A percentile compares a stretch with the other conserved stretches of the same genome.
Conservation (phyloP, 805 yeast species). For the Candida piceae region DNA sequence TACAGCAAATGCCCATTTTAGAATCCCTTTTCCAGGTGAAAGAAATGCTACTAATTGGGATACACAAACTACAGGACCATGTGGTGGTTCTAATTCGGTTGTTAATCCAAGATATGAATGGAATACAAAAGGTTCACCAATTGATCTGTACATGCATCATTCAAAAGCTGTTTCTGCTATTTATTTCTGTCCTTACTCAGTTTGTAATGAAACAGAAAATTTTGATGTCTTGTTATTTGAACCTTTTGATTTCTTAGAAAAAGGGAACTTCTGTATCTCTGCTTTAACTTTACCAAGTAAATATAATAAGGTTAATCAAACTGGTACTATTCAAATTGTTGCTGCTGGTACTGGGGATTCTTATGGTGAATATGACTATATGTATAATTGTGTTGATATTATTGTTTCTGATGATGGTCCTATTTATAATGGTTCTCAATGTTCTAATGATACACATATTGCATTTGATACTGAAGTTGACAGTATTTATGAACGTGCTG, state of each 20-base stretch:
- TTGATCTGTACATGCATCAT: constrained; percentile 22
- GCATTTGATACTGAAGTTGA: constrained; percentile 8
- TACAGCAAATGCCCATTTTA: constrained; percentile 23
- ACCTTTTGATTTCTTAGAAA: constrained; percentile 17
- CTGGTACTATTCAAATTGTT: constrained; percentile 28
- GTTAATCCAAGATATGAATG: constrained; percentile 26
- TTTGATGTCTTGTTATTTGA: constrained; percentile 21
- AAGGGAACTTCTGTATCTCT: constrained; percentile 27
- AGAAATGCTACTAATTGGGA: constrained; percentile 27
- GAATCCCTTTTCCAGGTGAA: constrained; percentile 30
- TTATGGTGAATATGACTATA: constrained; percentile 17
- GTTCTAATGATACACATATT: constrained; percentile 20
- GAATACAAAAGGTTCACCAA: constrained; percentile 30
- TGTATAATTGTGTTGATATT: constrained; percentile 29
- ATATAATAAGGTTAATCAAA: constrained; percentile 16
- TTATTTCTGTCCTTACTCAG: constrained; percentile 21
- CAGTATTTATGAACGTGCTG: neutral
- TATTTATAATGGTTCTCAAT: constrained; percentile 21
- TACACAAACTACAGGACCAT: constrained; percentile 26
- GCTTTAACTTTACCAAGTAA: constrained; percentile 22
- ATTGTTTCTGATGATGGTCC: constrained; percentile 24
- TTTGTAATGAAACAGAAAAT: constrained; percentile 19
- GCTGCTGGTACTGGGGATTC: constrained; percentile 15
- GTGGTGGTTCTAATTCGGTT: constrained; percentile 26
- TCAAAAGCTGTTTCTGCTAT: constrained; percentile 21